Evolutionary conservation across 257 asterid genomes (phyloP).

Genomic region (Oldenlandia corymbosa): DNA sequence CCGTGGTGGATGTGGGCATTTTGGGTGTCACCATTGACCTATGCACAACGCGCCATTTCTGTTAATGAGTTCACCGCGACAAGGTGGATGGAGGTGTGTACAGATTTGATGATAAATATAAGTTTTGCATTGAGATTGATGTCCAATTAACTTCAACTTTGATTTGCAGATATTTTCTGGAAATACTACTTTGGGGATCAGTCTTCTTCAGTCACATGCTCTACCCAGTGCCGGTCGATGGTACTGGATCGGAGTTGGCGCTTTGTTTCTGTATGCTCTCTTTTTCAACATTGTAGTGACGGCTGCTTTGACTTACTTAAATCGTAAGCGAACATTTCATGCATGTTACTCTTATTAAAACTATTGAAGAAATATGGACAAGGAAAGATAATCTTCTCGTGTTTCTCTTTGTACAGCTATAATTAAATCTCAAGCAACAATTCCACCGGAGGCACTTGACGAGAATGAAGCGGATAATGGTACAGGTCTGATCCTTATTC

Average conservation of each 20-base stretch:
- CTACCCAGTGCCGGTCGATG: slow-evolving; percentile 49
- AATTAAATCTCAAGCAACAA: slow-evolving; percentile 45
- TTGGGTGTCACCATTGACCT: slow-evolving; percentile 84
- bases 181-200: slow-evolving; percentile 45
- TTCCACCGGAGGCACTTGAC: slow-evolving; percentile 37
- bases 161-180: slow-evolving; percentile 44
- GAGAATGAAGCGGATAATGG: slow-evolving; percentile 31
- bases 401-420: slow-evolving; percentile 45
- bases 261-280: slow-evolving; percentile 50
- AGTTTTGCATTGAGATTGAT: neutral
- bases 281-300: slow-evolving; percentile 60
- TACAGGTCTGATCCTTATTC: slow-evolving; percentile 15
- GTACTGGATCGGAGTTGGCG: slow-evolving; percentile 88
- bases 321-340: slow-evolving; percentile 47
- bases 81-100: slow-evolving; percentile 72
- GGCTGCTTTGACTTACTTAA: slow-evolving; percentile 53
- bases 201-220: slow-evolving; percentile 53
- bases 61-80: slow-evolving; percentile 75
- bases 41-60: slow-evolving; percentile 75
- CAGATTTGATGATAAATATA: neutral
- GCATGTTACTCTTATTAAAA: neutral
- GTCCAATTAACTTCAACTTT: slow-evolving; percentile 2
- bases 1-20: slow-evolving; percentile 95
- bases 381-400: neutral
- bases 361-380: neutral